Conservation (phyloP, 2,329 filamentous ascomycete genomes). For the Sporothrix pseudoabietina region DNA sequence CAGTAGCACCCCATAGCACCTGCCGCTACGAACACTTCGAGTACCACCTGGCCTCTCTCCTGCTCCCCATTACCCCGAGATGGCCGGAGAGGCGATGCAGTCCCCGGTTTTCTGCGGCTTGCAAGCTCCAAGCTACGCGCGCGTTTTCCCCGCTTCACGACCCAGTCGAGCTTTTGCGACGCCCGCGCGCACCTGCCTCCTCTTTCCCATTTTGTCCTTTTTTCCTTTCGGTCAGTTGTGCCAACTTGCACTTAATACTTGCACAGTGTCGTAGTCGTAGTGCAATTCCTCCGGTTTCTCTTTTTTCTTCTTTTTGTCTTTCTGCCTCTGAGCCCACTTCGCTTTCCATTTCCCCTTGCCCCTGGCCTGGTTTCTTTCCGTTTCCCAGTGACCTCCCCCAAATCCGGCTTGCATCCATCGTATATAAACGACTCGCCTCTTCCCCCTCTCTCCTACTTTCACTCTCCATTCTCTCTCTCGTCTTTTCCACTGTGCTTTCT, state of each 20-base stretch:
- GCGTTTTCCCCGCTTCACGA: conserved; percentile 20
- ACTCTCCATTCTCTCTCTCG: conserved; percentile 1
- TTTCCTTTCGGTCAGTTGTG: neutral
- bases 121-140: conserved; percentile 1
- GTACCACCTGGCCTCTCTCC: neutral
- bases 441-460: conserved; percentile 1
- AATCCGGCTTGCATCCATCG: neutral
- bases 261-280: neutral
- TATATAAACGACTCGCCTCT: conserved; percentile 22
- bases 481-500: conserved; percentile 14
- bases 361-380: neutral
- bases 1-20: neutral
- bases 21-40: neutral
- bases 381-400: neutral
- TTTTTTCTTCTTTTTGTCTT: neutral
- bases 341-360: neutral
- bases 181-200: conserved; percentile 2
- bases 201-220: neutral
- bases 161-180: conserved; percentile 13
- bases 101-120: conserved; percentile 29
- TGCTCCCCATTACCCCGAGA: conserved; percentile 30
- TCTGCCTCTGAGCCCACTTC: neutral
- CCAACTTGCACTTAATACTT: neutral
- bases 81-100: conserved; percentile 19
- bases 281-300: neutral